These are phyloP conservation scores for Cicer chorassanicum DNA, from an alignment of 306 rosid species.

Conservation along the genomic window DNA sequence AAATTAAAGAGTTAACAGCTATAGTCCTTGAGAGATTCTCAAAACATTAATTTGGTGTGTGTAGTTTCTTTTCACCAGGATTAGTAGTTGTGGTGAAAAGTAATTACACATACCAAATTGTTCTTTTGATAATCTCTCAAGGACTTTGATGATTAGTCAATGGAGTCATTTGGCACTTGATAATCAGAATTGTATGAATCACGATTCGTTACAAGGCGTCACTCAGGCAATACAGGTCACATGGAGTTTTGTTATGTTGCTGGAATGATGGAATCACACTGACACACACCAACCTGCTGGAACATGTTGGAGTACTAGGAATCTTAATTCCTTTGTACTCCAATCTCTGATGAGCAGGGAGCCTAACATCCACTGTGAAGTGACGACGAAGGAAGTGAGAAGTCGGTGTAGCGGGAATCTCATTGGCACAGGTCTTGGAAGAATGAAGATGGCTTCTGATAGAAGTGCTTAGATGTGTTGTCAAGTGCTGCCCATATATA, in stretches of 20 bases:
- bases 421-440: neutral
- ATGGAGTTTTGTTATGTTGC: slow-evolving; percentile 17
- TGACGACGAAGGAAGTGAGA: neutral
- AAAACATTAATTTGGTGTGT: neutral
- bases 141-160: no score
- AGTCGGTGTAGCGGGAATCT: neutral
- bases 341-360: slow-evolving; percentile 10
- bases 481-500: neutral
- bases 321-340: neutral
- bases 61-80: slow-evolving; percentile 16
- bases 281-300: neutral
- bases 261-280: neutral
- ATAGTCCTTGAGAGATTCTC: no score
- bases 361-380: slow-evolving; percentile 1
- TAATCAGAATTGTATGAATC: neutral
- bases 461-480: no score
- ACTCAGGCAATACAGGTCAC: neutral
- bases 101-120: no score
- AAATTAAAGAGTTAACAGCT: no score
- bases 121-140: no score
- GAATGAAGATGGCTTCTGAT: no score
- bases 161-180: neutral
- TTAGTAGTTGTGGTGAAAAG: no score
- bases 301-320: neutral
- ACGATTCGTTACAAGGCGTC: neutral